A percentile compares a stretch with the other conserved stretches of the same genome.
Evolutionary conservation across 306 rosid genomes (phyloP).

Genomic region (apple (Malus domestica)): ASM211411v1 NC_041805.1:8446001-8446500

Average conservation of each 20-base stretch:
- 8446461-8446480: not conserved
- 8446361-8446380: not conserved
- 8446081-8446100: too few relatives aligned
- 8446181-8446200: not conserved
- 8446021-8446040: too few relatives aligned
- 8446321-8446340: not conserved
- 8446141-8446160: not conserved
- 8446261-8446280: not conserved
- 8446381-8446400: not conserved
- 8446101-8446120: not conserved
- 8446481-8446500: not conserved
- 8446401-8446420: not conserved
- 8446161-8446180: not conserved
- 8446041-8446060: too few relatives aligned
- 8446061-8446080: too few relatives aligned
- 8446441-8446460: not conserved
- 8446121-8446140: not conserved
- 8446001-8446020: too few relatives aligned
- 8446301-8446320: not conserved
- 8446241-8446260: not conserved
- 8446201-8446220: not conserved
- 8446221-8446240: not conserved
- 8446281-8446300: not conserved
- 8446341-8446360: constrained; percentile 5
- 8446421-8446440: not conserved